Evolutionary conservation across 169 alveolate genomes (phyloP), one percentile per base, ranked within the genome.

Genomic region (Eimeria necatrix): DNA sequence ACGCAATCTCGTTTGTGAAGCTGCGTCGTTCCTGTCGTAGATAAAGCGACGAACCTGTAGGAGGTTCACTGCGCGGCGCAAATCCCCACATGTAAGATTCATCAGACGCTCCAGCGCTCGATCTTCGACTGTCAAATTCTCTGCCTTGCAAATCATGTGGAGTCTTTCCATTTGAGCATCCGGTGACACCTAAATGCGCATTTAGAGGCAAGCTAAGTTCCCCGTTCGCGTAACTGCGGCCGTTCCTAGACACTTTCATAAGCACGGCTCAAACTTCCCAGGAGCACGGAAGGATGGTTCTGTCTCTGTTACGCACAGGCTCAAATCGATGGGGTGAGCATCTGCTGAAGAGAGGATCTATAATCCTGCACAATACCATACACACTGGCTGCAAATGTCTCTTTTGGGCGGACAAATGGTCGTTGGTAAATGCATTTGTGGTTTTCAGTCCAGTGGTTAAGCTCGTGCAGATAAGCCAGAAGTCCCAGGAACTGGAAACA

Each of bases 281-380:
- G 41, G 41, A 32, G 2, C 41, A 32, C 41, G 41, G 41, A 32
- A 32, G 41, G 41, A 32, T 32, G 2, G 0, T 32, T 32, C 41
- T 32, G 41, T 2, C 41, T 32, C 41, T 0, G 41, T 32, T 32
- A 18, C 80, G 8, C 49, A 95, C 92, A 12, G 97, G 91, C 53
- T 84, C 87, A 73, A 95, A 95, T 49, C 95, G 86, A 64, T 86
- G 94, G 6, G 94, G 94, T 46, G 95, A 80, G 41, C 97, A 95
- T 0, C 97, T 61, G 64, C 95, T 81, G 84, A 52, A 85, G 61
- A 95, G 83, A 3, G 97, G 97, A 14, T 95, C 97, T 76, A 95
- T 95, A 12, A 95, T 95, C 32, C 97, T 86, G 94, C 60, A 22
- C 41, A 41, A 61, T 20, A 41, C 14, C 12, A 90, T 12, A 20